These are phyloP conservation scores for Penium margaritaceum DNA, from an alignment of 139 green algal genomes.

Conservation along the genomic window DNA sequence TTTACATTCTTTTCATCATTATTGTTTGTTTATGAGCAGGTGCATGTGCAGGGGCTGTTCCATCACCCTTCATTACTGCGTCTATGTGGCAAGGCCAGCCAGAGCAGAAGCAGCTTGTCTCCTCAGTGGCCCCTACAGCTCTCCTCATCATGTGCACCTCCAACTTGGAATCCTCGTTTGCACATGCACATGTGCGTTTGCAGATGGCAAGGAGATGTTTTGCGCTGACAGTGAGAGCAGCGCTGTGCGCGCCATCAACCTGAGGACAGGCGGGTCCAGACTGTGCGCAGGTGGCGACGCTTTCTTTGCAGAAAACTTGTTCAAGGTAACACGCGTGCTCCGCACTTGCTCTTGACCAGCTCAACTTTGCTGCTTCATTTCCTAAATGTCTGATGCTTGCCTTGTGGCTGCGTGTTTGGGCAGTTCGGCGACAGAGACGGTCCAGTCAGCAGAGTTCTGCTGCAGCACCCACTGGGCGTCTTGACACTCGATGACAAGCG, in stretches of 20 bases:
- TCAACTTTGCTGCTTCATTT: not conserved
- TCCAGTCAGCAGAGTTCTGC: constrained; percentile 46
- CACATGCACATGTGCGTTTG: too few relatives aligned
- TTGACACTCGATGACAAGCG: constrained; percentile 37
- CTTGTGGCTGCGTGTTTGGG: not conserved
- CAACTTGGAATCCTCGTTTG: too few relatives aligned
- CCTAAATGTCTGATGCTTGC: not conserved
- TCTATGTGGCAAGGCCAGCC: too few relatives aligned
- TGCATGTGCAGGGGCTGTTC: too few relatives aligned
- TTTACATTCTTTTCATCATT: too few relatives aligned
- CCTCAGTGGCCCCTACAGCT: too few relatives aligned
- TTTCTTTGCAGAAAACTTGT: constrained; percentile 72
- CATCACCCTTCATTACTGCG: too few relatives aligned
- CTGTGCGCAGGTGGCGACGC: constrained; percentile 61
- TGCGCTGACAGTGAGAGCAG: constrained; percentile 68
- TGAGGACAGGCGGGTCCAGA: constrained; percentile 50
- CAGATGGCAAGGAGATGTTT: constrained; percentile 40
- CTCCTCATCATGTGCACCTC: too few relatives aligned
- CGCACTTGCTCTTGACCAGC: not conserved
- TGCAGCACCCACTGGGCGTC: constrained; percentile 55
- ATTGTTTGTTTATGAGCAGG: too few relatives aligned
- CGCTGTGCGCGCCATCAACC: constrained; percentile 56
- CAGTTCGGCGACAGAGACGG: constrained; percentile 69
- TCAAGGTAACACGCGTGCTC: constrained; percentile 54
- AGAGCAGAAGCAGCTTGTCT: too few relatives aligned